Percentiles rank a stretch among this genome's conserved stretches.
phyloP scores from a whole-genome alignment of 1,139 yeast species.

The Geotrichum fermentans region DNA sequence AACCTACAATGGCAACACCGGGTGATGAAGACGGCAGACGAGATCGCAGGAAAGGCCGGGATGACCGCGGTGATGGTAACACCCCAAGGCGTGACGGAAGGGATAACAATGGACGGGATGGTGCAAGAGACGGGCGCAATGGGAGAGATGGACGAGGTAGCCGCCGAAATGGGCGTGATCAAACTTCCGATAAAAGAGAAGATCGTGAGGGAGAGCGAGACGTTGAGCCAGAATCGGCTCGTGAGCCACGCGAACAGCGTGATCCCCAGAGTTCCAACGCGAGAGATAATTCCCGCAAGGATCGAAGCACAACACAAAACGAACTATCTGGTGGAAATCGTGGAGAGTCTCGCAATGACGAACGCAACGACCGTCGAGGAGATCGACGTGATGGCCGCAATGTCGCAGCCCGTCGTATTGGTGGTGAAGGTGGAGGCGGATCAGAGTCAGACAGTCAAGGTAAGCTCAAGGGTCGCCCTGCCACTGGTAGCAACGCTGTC shows the following conservation, averaged over 20 bases:
- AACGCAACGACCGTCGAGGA: not conserved
- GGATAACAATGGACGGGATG: too few relatives aligned
- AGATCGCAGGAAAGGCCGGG: not conserved
- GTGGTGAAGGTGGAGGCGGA: not conserved
- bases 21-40: not conserved
- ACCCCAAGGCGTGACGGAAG: too few relatives aligned
- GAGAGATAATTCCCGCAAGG: conserved; percentile 3
- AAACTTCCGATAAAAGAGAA: not conserved
- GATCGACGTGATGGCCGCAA: not conserved
- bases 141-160: not conserved
- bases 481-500: conserved; percentile 11
- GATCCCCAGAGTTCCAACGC: not conserved
- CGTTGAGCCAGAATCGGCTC: not conserved
- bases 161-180: not conserved
- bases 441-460: not conserved
- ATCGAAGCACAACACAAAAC: not conserved
- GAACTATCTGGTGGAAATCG: not conserved
- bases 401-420: not conserved
- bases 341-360: not conserved
- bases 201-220: not conserved
- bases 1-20: too few relatives aligned
- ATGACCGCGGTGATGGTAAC: not conserved
- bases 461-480: conserved; percentile 2
- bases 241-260: not conserved
- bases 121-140: too few relatives aligned